Evolutionary conservation across 1,284 basidiomycete species (phyloP), one percentile per base, ranked within the genome.

Genomic region (Pseudozyma thailandica): DNA sequence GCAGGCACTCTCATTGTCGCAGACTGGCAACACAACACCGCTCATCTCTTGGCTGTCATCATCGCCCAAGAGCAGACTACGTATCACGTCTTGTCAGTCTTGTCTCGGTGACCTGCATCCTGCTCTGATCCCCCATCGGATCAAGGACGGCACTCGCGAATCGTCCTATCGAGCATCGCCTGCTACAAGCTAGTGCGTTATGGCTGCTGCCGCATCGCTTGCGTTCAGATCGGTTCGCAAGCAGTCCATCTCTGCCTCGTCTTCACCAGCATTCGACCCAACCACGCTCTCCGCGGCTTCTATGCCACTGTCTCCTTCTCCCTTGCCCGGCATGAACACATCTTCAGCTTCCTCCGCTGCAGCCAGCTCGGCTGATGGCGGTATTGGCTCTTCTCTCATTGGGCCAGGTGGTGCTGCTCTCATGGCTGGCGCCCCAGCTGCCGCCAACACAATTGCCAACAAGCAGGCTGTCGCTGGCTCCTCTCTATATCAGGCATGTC

Each of bases 401-500:
- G 75, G 75, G 1, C 75, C 75, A 12, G 75, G 74, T 2, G 75
- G 74, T 26, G 74, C 73, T 15, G 35, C 56, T 2, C 53, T 75
- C 35, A 72, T 69, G 66, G 60, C 68, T 6, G 76, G 75, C 37
- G 78, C 76, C 6, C 78, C 78, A n/a, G 43, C 53, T 18, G 76
- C 78, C 2, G 78, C 78, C 28, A 79, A 79, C 56, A 76, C 72
- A 18, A 72, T 79, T 26, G 72, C 65, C 47, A 79, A 79, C 71
- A 75, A 75, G 55, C 74, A 75, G 26, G 74, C 75, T 47, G 72
- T 57, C 37, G 75, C 74, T 27, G 79, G 79, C 27, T 80, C 78
- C 16, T 80, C 81, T 0, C 74, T 85, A n/a, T 85, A 84, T 58
- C 84, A 85, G 58, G 81, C 80, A 38, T 85, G 84, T 66, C 70